These are phyloP conservation scores for Eucalyptus regnans DNA, from an alignment of 345 rosid genomes.

Conservation along the genomic window DNA sequence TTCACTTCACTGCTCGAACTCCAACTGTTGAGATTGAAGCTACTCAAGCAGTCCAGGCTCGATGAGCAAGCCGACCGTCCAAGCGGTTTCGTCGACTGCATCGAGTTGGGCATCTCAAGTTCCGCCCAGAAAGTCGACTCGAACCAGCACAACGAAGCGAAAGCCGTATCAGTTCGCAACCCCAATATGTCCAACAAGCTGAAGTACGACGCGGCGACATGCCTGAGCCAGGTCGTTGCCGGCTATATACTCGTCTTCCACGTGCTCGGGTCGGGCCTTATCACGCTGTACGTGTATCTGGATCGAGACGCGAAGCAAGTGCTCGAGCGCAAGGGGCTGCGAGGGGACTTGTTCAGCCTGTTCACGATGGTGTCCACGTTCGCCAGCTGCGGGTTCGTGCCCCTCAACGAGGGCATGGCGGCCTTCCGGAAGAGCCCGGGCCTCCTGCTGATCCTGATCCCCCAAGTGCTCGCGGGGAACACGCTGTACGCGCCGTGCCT, in stretches of 20 bases:
- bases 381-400: slow-evolving; percentile 48
- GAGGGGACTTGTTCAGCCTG: slow-evolving; percentile 21
- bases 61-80: neutral
- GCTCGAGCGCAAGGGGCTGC: slow-evolving; percentile 16
- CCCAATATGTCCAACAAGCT: neutral
- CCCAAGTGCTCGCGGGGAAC: slow-evolving; percentile 44
- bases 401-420: slow-evolving; percentile 59
- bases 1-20: slow-evolving; percentile 28
- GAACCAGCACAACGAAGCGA: neutral
- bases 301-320: slow-evolving; percentile 21
- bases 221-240: slow-evolving; percentile 20
- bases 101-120: neutral
- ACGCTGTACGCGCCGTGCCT: slow-evolving; percentile 34
- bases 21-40: neutral
- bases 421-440: slow-evolving; percentile 11
- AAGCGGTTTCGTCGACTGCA: neutral
- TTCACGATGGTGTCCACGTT: slow-evolving; percentile 45
- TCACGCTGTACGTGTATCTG: slow-evolving; percentile 13
- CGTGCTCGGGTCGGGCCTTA: slow-evolving; percentile 9
- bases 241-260: slow-evolving; percentile 24
- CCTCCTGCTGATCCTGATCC: slow-evolving; percentile 19
- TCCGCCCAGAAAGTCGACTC: neutral
- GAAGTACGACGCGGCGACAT: neutral
- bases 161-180: neutral
- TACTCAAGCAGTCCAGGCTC: neutral